Percentiles rank a stretch among this genome's conserved stretches.
Evolutionary conservation across 2,329 filamentous ascomycete species (phyloP).

Genomic region (Thielaviopsis populi): DNA sequence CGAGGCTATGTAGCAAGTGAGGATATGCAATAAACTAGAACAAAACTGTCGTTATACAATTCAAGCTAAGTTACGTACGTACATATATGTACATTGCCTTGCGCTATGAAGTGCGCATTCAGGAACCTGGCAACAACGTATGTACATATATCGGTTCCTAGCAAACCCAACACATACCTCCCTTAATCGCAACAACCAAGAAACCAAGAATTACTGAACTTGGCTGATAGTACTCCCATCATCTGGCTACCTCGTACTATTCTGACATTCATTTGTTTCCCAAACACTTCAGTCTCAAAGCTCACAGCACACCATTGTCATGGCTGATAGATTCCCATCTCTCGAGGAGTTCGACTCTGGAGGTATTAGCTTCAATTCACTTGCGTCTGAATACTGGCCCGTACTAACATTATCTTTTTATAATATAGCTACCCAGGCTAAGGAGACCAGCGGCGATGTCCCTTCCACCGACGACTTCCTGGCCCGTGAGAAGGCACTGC

Average conservation of each 20-base stretch:
- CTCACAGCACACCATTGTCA: conserved; percentile 23
- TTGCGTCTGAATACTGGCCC: not conserved
- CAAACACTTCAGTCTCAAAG: not conserved
- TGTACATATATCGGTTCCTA: not conserved
- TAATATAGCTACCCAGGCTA: conserved; percentile 46
- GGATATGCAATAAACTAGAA: not conserved
- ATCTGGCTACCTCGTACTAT: not conserved
- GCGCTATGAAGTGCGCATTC: conserved; percentile 6
- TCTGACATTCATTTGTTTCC: not conserved
- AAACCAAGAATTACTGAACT: not conserved
- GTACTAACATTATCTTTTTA: not conserved
- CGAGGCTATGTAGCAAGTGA: not conserved
- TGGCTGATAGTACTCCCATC: not conserved
- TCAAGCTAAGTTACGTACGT: not conserved
- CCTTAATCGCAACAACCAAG: not conserved
- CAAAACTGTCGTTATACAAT: not conserved
- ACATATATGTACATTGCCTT: not conserved
- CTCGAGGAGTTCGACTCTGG: conserved; percentile 62
- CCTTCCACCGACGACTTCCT: conserved; percentile 70
- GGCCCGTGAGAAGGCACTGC: conserved; percentile 71
- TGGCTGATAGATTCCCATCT: conserved; percentile 68
- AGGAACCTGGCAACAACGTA: conserved; percentile 9
- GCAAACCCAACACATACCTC: not conserved
- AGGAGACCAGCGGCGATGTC: conserved; percentile 36
- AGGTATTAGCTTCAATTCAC: conserved; percentile 27